Conservation (phyloP, 2,329 filamentous ascomycete genomes). For the Pseudogymnoascus sp. region DNA sequence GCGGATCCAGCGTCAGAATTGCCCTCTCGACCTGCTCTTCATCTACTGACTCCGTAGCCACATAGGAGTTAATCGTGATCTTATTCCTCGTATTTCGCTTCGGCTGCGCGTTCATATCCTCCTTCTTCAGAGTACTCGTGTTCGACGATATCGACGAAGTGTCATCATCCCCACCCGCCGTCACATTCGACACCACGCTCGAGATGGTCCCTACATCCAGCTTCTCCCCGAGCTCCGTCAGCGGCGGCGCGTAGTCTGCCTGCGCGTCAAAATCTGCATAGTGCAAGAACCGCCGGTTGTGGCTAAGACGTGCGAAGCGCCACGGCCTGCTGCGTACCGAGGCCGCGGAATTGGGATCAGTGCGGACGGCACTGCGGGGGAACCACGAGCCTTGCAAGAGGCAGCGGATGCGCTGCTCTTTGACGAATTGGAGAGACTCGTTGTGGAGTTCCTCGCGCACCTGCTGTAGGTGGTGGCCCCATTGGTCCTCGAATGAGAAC, state of each 20-base stretch:
- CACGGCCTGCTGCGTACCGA: slow-evolving; percentile 41
- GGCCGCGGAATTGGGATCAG: slow-evolving; percentile 28
- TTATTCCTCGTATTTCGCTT: slow-evolving; percentile 53
- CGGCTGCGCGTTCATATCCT: slow-evolving; percentile 14
- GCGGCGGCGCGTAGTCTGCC: slow-evolving; percentile 54
- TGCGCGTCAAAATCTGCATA: slow-evolving; percentile 74
- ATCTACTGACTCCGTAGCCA: slow-evolving; percentile 29
- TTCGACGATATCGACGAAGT: slow-evolving; percentile 36
- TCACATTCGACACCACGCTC: slow-evolving; percentile 86
- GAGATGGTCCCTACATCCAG: slow-evolving; percentile 82
- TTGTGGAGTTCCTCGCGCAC: slow-evolving; percentile 87
- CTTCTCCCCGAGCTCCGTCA: slow-evolving; percentile 70
- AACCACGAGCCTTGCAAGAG: slow-evolving; percentile 90
- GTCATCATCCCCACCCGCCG: slow-evolving; percentile 31
- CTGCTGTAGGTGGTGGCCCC: slow-evolving; percentile 82
- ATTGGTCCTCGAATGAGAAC: slow-evolving; percentile 85
- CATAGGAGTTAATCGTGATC: slow-evolving; percentile 81
- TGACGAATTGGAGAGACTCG: slow-evolving; percentile 91
- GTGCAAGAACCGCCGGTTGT: slow-evolving; percentile 84
- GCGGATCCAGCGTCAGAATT: slow-evolving; percentile 74
- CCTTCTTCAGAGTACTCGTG: slow-evolving; percentile 34
- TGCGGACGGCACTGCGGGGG: slow-evolving; percentile 33
- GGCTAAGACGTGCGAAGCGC: slow-evolving; percentile 81
- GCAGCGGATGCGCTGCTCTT: slow-evolving; percentile 89
- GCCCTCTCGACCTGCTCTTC: slow-evolving; percentile 53